Conservation (phyloP, 768 basidiomycete genomes). For the Lentinula aciculospora region DNA sequence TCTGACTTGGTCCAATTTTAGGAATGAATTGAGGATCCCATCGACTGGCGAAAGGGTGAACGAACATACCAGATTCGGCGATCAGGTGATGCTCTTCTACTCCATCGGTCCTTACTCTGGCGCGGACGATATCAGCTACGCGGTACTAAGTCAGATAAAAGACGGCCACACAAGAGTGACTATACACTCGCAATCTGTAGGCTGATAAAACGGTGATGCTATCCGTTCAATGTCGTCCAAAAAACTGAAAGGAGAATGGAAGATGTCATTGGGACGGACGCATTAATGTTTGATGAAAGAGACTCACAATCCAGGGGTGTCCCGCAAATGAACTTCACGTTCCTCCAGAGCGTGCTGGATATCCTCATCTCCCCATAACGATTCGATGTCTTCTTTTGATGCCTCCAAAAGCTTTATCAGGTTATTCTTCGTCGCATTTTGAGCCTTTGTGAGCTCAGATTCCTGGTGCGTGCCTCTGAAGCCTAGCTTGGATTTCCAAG, state of each 20-base stretch:
- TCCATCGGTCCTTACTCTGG: conserved; percentile 66
- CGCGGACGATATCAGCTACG: conserved; percentile 66
- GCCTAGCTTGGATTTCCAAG: conserved; percentile 48
- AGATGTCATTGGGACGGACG: neutral
- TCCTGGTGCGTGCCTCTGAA: conserved; percentile 12
- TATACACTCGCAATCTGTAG: conserved; percentile 52
- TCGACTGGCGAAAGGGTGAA: neutral
- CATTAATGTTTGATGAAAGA: neutral
- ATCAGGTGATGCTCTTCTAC: conserved; percentile 67
- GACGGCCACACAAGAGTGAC: neutral
- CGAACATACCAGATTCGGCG: conserved; percentile 45
- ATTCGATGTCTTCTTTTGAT: conserved; percentile 53
- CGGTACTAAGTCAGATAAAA: neutral
- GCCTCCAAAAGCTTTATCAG: conserved; percentile 46
- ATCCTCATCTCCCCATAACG: conserved; percentile 54
- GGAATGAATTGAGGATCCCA: neutral
- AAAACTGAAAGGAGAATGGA: conserved; percentile 41
- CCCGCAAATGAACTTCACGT: conserved; percentile 47
- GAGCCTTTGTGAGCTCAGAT: conserved; percentile 17
- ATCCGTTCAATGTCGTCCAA: conserved; percentile 65
- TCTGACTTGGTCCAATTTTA: conserved; percentile 6
- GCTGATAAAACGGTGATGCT: conserved; percentile 46
- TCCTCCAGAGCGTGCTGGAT: conserved; percentile 47
- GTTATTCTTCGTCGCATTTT: conserved; percentile 30
- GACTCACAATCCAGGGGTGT: conserved; percentile 65